These are phyloP conservation scores for Trifolium pratense DNA, from an alignment of 306 rosid species.

Conservation along the genomic window DNA sequence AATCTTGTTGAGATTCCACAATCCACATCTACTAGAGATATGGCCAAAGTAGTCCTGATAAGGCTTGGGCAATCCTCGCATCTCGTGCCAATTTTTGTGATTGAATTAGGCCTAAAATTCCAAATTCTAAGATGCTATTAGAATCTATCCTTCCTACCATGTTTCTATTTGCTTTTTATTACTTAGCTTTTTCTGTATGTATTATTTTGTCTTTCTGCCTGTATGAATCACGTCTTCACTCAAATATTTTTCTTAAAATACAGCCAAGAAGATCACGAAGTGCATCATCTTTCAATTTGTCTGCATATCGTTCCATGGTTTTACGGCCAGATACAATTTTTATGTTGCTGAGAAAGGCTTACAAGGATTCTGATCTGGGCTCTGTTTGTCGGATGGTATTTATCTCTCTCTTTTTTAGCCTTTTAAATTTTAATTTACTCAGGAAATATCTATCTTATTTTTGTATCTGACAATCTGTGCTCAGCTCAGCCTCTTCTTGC, in stretches of 20 bases:
- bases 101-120: too few species aligned
- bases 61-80: too few species aligned
- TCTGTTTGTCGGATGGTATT: conserved; percentile 84
- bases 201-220: conserved; percentile 5
- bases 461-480: conserved; percentile 27
- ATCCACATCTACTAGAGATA: too few species aligned
- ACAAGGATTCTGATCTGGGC: conserved; percentile 80
- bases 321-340: conserved; percentile 81
- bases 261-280: conserved; percentile 89
- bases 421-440: conserved; percentile 29
- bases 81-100: too few species aligned
- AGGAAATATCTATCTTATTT: neutral
- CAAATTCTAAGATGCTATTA: too few species aligned
- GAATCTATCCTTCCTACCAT: neutral
- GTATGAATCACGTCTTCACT: conserved; percentile 17
- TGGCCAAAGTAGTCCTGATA: too few species aligned
- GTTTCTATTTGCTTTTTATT: conserved; percentile 27
- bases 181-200: conserved; percentile 22
- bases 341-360: conserved; percentile 83
- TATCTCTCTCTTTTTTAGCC: conserved; percentile 26
- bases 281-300: conserved; percentile 58
- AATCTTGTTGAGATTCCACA: too few species aligned
- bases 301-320: conserved; percentile 68
- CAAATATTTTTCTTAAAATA: conserved; percentile 31
- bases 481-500: conserved; percentile 27